Percentiles rank a stretch among this genome's conserved stretches.
Conservation (phyloP, 768 basidiomycete genomes). For the Mycena alexandri region DNA sequence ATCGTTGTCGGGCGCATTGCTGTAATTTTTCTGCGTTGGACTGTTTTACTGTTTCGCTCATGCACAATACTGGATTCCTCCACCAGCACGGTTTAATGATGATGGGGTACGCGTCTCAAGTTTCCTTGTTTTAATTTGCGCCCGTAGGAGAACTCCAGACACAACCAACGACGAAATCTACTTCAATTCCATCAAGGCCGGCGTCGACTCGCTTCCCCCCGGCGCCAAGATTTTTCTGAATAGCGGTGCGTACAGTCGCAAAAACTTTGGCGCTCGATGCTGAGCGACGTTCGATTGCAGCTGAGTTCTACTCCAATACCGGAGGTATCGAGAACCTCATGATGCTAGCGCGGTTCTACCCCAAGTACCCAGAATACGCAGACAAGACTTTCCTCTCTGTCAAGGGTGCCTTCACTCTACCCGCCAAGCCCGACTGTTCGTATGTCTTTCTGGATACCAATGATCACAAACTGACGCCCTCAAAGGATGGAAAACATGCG, state of each 20-base stretch:
- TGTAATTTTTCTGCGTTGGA: not conserved
- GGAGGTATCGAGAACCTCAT: conserved; percentile 46
- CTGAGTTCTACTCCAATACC: conserved; percentile 25
- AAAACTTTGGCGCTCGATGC: too few relatives aligned
- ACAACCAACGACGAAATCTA: conserved; percentile 68
- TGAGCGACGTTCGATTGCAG: conserved; percentile 1
- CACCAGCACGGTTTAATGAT: conserved; percentile 39
- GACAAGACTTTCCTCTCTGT: conserved; percentile 53
- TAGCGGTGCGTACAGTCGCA: conserved; percentile 27
- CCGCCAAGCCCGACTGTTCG: conserved; percentile 25
- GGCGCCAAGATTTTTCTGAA: conserved; percentile 65
- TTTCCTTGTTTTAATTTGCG: not conserved
- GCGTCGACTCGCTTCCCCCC: conserved; percentile 56
- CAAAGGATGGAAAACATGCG: conserved; percentile 27
- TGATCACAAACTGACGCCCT: not conserved
- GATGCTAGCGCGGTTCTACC: conserved; percentile 63
- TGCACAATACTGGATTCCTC: too few relatives aligned
- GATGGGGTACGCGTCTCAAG: conserved; percentile 15
- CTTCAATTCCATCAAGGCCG: conserved; percentile 72
- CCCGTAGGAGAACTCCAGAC: conserved; percentile 53
- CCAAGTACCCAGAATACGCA: conserved; percentile 51
- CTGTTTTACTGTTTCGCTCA: not conserved
- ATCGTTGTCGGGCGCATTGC: conserved; percentile 20
- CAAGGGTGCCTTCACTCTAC: conserved; percentile 37
- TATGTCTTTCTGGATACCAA: not conserved